phyloP scores from a whole-genome alignment of 2,329 filamentous ascomycete species.

The Sphaerulina musiva region DNA sequence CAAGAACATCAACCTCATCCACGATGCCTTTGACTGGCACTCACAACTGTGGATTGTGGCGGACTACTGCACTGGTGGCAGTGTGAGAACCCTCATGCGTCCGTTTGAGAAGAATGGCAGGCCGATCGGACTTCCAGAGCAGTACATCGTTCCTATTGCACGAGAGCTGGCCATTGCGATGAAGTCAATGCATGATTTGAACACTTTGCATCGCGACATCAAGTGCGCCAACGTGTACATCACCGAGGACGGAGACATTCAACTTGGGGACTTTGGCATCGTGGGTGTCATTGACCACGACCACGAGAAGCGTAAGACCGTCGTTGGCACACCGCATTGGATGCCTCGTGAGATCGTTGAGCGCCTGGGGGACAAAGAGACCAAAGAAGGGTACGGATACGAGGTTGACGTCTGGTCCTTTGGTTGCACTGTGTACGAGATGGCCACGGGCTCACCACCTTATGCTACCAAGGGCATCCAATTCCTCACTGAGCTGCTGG shows the following conservation, averaged over 20 bases:
- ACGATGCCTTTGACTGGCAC: constrained; percentile 70
- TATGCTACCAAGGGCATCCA: constrained; percentile 39
- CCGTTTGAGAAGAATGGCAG: constrained; percentile 18
- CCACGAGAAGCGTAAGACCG: constrained; percentile 65
- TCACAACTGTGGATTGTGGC: constrained; percentile 83
- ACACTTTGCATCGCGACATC: constrained; percentile 59
- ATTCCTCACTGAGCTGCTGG: constrained; percentile 17
- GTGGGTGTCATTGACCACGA: constrained; percentile 70
- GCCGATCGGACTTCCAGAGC: constrained; percentile 47
- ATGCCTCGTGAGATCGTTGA: constrained; percentile 68
- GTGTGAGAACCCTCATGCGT: constrained; percentile 60
- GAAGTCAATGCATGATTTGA: constrained; percentile 58
- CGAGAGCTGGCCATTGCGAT: constrained; percentile 57
- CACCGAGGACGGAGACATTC: constrained; percentile 67
- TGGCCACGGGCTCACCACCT: constrained; percentile 70
- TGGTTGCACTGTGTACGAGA: constrained; percentile 73
- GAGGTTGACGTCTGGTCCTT: constrained; percentile 75
- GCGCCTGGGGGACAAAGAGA: constrained; percentile 13
- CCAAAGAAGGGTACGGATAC: constrained; percentile 43
- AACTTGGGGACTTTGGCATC: constrained; percentile 80
- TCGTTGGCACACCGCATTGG: constrained; percentile 78
- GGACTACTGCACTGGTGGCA: constrained; percentile 79
- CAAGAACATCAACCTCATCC: constrained; percentile 72
- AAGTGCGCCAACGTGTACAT: constrained; percentile 73
- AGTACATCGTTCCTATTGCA: constrained; percentile 58